A percentile compares a stretch with the other conserved stretches of the same genome.
phyloP scores from a whole-genome alignment of 2,329 filamentous ascomycete genomes.

The Paraphoma chrysanthemicola region DNA sequence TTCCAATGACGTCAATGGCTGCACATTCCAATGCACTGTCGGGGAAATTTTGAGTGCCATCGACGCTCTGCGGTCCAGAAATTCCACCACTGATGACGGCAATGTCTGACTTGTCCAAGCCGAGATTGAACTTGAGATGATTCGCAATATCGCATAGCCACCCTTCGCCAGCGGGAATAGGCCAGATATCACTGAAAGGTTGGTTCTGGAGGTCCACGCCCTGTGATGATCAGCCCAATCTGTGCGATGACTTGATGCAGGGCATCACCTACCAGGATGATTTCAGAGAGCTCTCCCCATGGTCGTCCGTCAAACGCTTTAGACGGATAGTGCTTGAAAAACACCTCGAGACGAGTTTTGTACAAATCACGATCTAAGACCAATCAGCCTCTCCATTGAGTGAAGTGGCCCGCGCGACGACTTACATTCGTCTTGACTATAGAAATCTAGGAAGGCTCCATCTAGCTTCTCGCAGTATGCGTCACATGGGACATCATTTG shows the following conservation, averaged over 20 bases:
- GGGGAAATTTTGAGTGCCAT: conserved; percentile 39
- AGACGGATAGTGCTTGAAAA: conserved; percentile 45
- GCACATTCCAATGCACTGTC: conserved; percentile 40
- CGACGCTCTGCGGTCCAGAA: conserved; percentile 34
- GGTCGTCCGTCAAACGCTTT: conserved; percentile 40
- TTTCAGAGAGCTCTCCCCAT: conserved; percentile 40
- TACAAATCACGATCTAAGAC: conserved; percentile 32
- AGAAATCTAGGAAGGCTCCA: conserved; percentile 45
- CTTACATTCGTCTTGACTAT: conserved; percentile 38
- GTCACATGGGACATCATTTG: conserved; percentile 42
- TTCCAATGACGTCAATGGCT: conserved; percentile 43
- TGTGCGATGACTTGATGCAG: no score
- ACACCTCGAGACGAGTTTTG: conserved; percentile 40
- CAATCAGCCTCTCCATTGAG: no score
- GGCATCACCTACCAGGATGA: conserved; percentile 32
- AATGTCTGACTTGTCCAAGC: conserved; percentile 36
- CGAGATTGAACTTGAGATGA: conserved; percentile 36
- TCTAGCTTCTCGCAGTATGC: conserved; percentile 42
- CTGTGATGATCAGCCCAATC: conserved; percentile 13
- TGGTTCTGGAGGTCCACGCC: conserved; percentile 46
- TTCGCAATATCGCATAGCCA: conserved; percentile 47
- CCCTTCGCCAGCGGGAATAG: conserved; percentile 41
- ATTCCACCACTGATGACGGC: conserved; percentile 46
- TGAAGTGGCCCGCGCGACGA: not conserved
- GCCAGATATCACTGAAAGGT: conserved; percentile 43